Evolutionary conservation across 208 protist species (phyloP).

Genomic region (Trypanosomatidae sp.): DNA sequence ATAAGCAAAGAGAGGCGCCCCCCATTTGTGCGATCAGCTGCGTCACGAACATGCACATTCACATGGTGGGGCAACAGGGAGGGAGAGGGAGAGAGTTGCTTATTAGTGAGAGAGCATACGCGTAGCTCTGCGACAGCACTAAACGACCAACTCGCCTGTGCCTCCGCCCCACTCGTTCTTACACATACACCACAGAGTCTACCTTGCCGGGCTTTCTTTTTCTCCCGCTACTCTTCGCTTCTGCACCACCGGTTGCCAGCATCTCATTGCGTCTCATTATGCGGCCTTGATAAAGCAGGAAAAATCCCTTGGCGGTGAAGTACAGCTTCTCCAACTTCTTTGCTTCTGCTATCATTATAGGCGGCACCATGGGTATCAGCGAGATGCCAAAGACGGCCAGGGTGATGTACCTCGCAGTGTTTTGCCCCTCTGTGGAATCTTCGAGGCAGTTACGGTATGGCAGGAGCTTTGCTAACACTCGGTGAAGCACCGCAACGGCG

Average conservation of each 20-base stretch:
- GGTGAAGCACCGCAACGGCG: neutral
- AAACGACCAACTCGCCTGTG: neutral
- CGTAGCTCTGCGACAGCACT: neutral
- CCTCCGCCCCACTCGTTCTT: neutral
- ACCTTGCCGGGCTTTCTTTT: neutral
- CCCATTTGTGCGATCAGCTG: neutral
- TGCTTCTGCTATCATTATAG: constrained; percentile 16
- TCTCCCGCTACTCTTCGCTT: neutral
- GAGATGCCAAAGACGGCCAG: neutral
- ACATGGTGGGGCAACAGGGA: neutral
- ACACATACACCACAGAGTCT: neutral
- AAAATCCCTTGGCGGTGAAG: constrained; percentile 10
- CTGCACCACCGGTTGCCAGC: neutral
- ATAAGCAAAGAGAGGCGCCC: neutral
- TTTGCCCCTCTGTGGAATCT: neutral
- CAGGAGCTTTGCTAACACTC: constrained; percentile 9
- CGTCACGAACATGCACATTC: neutral
- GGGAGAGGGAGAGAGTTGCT: neutral
- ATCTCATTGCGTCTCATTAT: neutral
- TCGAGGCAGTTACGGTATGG: neutral
- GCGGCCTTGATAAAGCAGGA: neutral
- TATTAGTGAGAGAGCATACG: neutral
- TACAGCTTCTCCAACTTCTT: constrained; percentile 7
- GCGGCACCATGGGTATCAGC: constrained; percentile 19
- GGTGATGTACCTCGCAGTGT: neutral